A percentile compares a stretch with the other conserved stretches of the same genome.
Evolutionary conservation across 2,329 filamentous ascomycete genomes (phyloP).

Genomic region (Phoma sp.): DNA sequence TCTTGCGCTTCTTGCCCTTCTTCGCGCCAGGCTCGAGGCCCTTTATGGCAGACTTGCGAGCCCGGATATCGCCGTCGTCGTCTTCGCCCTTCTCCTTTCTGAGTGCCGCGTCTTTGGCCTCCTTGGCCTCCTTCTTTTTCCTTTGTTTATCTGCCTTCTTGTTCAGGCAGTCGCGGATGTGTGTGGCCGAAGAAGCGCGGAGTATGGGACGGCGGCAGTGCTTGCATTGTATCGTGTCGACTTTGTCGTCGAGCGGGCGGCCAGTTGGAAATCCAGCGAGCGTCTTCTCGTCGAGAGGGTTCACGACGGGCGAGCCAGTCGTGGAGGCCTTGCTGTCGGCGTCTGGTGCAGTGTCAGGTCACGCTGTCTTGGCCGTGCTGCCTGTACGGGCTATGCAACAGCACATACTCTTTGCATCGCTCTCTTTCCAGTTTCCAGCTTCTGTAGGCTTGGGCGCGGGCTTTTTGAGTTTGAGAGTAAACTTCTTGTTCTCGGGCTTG

Average conservation of each 20-base stretch:
- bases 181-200: conserved; percentile 74
- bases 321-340: conserved; percentile 35
- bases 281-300: conserved; percentile 74
- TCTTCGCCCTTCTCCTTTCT: conserved; percentile 56
- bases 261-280: conserved; percentile 82
- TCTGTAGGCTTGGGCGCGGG: conserved; percentile 67
- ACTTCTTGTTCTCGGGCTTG: conserved; percentile 51
- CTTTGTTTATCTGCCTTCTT: conserved; percentile 74
- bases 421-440: conserved; percentile 75
- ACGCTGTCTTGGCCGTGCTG: background rate
- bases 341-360: conserved; percentile 15
- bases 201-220: conserved; percentile 91
- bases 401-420: conserved; percentile 64
- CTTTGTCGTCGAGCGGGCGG: conserved; percentile 78
- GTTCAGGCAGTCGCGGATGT: conserved; percentile 83
- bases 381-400: background rate
- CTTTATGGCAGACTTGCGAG: conserved; percentile 51
- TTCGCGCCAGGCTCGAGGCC: conserved; percentile 49
- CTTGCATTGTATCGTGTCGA: conserved; percentile 83
- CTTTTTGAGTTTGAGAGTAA: conserved; percentile 62
- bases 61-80: conserved; percentile 49
- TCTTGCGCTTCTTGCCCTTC: conserved; percentile 57
- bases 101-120: conserved; percentile 58
- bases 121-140: conserved; percentile 69
- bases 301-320: conserved; percentile 50